Conservation (phyloP, 768 basidiomycete species). For the Tulasnella sp. region DNA sequence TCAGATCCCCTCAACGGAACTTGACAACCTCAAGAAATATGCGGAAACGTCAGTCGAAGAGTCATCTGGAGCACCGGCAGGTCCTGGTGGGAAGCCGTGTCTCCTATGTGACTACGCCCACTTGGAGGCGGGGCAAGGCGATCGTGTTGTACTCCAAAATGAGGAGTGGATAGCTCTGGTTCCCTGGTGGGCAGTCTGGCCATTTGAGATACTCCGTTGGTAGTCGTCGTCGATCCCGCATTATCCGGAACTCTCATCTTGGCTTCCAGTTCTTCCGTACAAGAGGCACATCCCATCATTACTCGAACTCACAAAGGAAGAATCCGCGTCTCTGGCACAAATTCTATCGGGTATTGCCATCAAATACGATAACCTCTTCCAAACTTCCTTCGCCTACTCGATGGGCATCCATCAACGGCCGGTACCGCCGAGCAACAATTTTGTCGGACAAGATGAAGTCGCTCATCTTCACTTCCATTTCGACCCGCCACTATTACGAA, state of each 20-base stretch:
- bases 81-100: constrained; percentile 52
- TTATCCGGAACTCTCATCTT: neutral
- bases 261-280: constrained; percentile 57
- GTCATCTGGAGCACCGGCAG: constrained; percentile 45
- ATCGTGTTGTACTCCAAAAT: constrained; percentile 62
- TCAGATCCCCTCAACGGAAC: constrained; percentile 58
- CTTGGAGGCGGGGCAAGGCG: constrained; percentile 48
- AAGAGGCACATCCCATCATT: constrained; percentile 72
- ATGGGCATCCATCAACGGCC: constrained; percentile 92
- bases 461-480: constrained; percentile 87
- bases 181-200: constrained; percentile 96
- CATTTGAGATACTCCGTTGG: constrained; percentile 72
- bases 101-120: constrained; percentile 74
- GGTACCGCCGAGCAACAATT: constrained; percentile 33
- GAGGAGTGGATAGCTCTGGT: constrained; percentile 77
- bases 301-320: constrained; percentile 48
- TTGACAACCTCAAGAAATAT: constrained; percentile 49
- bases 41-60: constrained; percentile 32
- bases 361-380: constrained; percentile 72
- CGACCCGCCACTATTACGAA: constrained; percentile 73
- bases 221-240: constrained; percentile 18
- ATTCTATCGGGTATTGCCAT: constrained; percentile 57
- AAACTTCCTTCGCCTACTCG: constrained; percentile 84
- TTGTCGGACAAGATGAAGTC: constrained; percentile 38
- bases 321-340: constrained; percentile 57